These are phyloP conservation scores for Diversispora eburnea DNA, from an alignment of 192 early-diverging fungal genomes.

Conservation along the genomic window DNA sequence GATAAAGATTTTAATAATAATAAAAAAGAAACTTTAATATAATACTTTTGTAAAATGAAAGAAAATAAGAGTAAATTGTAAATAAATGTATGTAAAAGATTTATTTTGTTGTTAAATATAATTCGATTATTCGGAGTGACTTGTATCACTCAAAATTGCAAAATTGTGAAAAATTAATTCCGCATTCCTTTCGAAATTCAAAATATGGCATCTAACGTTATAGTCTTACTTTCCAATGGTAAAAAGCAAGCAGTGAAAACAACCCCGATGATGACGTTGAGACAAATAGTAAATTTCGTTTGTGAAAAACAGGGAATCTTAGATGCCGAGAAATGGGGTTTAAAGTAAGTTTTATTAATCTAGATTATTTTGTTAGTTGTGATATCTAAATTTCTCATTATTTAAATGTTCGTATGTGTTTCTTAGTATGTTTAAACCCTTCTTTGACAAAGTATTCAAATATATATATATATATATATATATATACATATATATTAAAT, in stretches of 20 bases:
- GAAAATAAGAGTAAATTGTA: no score
- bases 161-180: no score
- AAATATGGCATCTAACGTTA: conserved; percentile 57
- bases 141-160: no score
- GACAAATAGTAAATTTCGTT: conserved; percentile 59
- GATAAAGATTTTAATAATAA: no score
- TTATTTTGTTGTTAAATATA: no score
- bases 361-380: background rate
- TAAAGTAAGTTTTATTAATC: conserved; percentile 45
- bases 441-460: conserved; percentile 13
- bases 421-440: background rate
- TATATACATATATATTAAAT: background rate
- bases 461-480: background rate
- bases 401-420: no score
- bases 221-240: conserved; percentile 47
- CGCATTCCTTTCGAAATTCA: no score
- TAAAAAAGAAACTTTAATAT: no score
- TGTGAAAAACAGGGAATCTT: conserved; percentile 54
- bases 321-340: conserved; percentile 52
- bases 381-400: background rate
- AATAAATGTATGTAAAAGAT: no score
- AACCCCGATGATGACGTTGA: conserved; percentile 70
- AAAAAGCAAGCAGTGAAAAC: conserved; percentile 60
- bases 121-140: no score
- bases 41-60: no score